Evolutionary conservation across 2,329 filamentous ascomycete species (phyloP).

Genomic region (Drechslerella coelobrocha): DNA sequence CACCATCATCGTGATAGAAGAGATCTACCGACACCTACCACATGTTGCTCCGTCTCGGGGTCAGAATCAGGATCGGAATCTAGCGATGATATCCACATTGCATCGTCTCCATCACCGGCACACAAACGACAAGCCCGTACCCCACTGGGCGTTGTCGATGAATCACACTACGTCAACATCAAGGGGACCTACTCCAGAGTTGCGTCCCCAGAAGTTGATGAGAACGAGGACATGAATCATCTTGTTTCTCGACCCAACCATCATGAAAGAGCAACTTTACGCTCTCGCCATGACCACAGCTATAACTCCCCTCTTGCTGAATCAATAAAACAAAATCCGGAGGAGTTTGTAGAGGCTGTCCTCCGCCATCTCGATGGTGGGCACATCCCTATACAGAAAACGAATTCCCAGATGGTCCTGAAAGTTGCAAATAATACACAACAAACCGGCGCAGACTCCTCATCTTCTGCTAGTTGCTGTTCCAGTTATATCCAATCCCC

Average conservation of each 20-base stretch:
- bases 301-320: slow-evolving; percentile 6
- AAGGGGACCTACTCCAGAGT: not conserved
- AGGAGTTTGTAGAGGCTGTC: slow-evolving; percentile 7
- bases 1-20: too few species aligned
- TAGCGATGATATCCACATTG: not conserved
- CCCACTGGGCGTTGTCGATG: not conserved
- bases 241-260: not conserved
- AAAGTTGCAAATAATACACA: not conserved
- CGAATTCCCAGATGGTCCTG: not conserved
- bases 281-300: not conserved
- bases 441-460: not conserved
- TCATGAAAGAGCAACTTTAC: not conserved
- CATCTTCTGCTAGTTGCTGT: not conserved
- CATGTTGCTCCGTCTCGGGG: too few species aligned
- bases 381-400: not conserved
- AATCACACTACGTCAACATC: not conserved
- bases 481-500: not conserved
- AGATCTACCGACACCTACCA: too few species aligned
- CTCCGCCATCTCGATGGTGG: slow-evolving; percentile 5
- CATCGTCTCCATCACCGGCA: not conserved
- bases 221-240: slow-evolving; percentile 19
- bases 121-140: not conserved
- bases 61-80: slow-evolving; percentile 5
- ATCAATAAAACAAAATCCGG: slow-evolving; percentile 19
- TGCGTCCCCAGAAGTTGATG: not conserved